These are phyloP conservation scores for Lipomyces kockii DNA, from an alignment of 805 yeast genomes.

Conservation along the genomic window DNA sequence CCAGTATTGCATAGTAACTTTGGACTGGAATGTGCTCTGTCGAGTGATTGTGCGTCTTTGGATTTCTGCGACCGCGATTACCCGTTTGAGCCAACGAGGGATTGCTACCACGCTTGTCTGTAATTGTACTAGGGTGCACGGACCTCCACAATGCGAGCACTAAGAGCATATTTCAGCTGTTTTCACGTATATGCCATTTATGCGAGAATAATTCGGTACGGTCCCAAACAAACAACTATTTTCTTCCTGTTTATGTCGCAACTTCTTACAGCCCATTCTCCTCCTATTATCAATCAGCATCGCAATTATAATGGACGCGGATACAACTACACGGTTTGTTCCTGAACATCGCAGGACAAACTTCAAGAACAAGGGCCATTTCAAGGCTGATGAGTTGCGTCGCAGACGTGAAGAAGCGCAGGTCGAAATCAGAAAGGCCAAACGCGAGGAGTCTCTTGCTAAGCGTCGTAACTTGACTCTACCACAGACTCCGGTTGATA, in stretches of 20 bases:
- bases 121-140: neutral
- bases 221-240: neutral
- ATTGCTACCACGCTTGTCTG: neutral
- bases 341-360: conserved; percentile 98
- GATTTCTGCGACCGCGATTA: too few relatives aligned
- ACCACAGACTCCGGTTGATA: conserved; percentile 46
- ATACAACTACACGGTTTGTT: conserved; percentile 78
- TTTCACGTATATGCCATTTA: neutral
- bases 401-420: conserved; percentile 98
- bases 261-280: neutral
- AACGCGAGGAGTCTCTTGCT: conserved; percentile 91
- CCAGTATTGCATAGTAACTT: too few relatives aligned
- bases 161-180: neutral
- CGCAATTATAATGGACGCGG: conserved; percentile 64
- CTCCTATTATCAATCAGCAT: neutral
- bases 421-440: conserved; percentile 93
- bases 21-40: too few relatives aligned
- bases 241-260: neutral
- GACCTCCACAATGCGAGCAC: neutral
- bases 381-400: conserved; percentile 93
- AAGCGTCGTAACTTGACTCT: conserved; percentile 81
- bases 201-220: neutral
- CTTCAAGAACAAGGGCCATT: conserved; percentile 92
- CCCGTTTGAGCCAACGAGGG: too few relatives aligned
- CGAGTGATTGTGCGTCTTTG: too few relatives aligned